Conservation (phyloP, 2,329 filamentous ascomycete species). For the Scedosporium aurantiacum region DNA sequence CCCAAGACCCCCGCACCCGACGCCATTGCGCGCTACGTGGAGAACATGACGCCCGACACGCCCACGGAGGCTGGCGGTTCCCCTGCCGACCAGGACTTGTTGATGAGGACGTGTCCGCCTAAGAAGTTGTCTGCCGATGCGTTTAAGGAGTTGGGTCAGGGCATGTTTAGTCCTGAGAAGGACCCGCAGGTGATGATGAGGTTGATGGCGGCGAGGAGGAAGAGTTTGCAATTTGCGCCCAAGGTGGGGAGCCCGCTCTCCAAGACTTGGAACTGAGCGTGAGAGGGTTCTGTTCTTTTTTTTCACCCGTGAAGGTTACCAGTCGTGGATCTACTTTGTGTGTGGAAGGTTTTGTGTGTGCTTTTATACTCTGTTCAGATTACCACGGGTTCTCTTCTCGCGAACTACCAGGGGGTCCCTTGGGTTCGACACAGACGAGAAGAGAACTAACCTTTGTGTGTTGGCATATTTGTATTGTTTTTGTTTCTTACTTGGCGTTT, state of each 20-base stretch:
- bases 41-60: slow-evolving; percentile 35
- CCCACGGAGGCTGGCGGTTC: slow-evolving; percentile 27
- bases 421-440: neutral
- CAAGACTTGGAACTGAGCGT: slow-evolving; percentile 36
- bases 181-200: slow-evolving; percentile 48
- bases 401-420: neutral
- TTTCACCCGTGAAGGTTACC: neutral
- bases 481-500: slow-evolving; percentile 1
- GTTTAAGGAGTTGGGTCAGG: slow-evolving; percentile 26
- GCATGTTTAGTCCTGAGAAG: slow-evolving; percentile 34
- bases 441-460: neutral
- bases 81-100: slow-evolving; percentile 24
- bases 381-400: neutral
- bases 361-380: too few relatives aligned
- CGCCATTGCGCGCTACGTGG: slow-evolving; percentile 39
- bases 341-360: neutral
- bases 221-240: slow-evolving; percentile 68
- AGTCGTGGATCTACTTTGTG: neutral
- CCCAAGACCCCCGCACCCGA: slow-evolving; percentile 49
- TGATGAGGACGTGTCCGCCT: slow-evolving; percentile 41
- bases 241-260: slow-evolving; percentile 63
- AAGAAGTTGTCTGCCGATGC: slow-evolving; percentile 3
- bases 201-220: slow-evolving; percentile 60
- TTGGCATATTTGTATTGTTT: neutral
- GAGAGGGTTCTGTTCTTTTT: neutral